A percentile compares a stretch with the other conserved stretches of the same genome.
Conservation (phyloP, 306 rosid genomes). For the Trichosanthes cucumerina region DNA sequence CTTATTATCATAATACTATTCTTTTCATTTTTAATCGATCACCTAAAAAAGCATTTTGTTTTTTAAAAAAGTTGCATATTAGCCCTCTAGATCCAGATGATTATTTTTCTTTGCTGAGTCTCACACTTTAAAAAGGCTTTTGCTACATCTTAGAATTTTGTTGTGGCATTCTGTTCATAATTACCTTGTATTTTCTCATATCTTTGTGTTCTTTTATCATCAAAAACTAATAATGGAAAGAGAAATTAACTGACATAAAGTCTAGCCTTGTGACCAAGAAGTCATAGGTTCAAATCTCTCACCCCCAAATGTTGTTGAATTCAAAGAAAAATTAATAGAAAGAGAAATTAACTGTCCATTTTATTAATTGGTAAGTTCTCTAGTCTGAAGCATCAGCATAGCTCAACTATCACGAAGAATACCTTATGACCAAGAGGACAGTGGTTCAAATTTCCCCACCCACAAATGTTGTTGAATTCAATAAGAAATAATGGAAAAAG, state of each 20-base stretch:
- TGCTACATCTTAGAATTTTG: not conserved
- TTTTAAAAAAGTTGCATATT: not conserved
- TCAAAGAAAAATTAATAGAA: not conserved
- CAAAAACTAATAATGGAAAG: not conserved
- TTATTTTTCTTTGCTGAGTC: not conserved
- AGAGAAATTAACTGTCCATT: not conserved
- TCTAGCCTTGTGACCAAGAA: no score
- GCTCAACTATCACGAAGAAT: no score
- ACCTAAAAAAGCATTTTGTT: not conserved
- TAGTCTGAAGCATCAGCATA: no score
- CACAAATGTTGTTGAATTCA: no score
- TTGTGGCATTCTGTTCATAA: not conserved
- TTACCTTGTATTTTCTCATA: not conserved
- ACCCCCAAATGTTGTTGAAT: no score
- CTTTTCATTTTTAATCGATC: not conserved
- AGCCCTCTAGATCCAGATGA: not conserved
- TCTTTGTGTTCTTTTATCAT: not conserved
- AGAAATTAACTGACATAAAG: not conserved
- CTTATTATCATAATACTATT: not conserved
- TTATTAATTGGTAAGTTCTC: not conserved
- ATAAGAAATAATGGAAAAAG: no score
- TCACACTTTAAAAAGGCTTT: not conserved
- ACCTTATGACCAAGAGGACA: no score
- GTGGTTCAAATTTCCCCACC: no score
- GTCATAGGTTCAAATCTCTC: no score